Percentiles rank a stretch among this genome's conserved stretches.
Conservation (phyloP, 495 filamentous ascomycete genomes). For the Tricharina praecox region DNA sequence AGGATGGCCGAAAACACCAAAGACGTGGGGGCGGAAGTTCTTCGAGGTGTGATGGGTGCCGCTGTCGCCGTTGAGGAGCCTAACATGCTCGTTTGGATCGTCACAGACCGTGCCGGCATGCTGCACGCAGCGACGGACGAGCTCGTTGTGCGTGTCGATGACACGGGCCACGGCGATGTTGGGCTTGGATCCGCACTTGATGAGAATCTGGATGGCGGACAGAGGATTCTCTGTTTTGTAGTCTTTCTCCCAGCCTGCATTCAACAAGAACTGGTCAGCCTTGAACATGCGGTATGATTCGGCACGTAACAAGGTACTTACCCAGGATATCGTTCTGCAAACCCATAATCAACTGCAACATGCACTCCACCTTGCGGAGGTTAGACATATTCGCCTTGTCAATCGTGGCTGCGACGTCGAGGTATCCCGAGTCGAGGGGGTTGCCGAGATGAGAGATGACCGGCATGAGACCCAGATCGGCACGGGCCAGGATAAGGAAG, state of each 20-base stretch:
- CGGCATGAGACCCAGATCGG: conserved; percentile 16
- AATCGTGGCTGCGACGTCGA: neutral
- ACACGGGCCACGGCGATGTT: conserved; percentile 12
- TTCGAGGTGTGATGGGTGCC: neutral
- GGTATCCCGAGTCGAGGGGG: conserved; percentile 12
- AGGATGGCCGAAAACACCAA: neutral
- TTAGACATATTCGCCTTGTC: conserved; percentile 7
- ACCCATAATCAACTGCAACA: conserved; percentile 22
- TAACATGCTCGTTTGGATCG: neutral
- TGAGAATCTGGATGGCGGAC: conserved; percentile 22
- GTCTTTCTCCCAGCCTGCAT: conserved; percentile 26
- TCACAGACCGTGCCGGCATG: conserved; percentile 1
- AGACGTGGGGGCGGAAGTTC: neutral
- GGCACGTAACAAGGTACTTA: no score
- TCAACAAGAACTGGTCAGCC: no score
- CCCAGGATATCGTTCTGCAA: conserved; percentile 26
- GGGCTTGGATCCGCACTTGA: conserved; percentile 9
- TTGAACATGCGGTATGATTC: no score
- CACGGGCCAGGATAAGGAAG: conserved; percentile 25
- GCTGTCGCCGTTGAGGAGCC: neutral
- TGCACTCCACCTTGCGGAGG: conserved; percentile 18
- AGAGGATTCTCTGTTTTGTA: conserved; percentile 11
- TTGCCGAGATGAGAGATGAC: conserved; percentile 19
- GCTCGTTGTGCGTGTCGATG: conserved; percentile 19
- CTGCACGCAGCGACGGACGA: conserved; percentile 10